Conservation (phyloP, 106 monocot genomes). For the Chionographis japonica region DNA sequence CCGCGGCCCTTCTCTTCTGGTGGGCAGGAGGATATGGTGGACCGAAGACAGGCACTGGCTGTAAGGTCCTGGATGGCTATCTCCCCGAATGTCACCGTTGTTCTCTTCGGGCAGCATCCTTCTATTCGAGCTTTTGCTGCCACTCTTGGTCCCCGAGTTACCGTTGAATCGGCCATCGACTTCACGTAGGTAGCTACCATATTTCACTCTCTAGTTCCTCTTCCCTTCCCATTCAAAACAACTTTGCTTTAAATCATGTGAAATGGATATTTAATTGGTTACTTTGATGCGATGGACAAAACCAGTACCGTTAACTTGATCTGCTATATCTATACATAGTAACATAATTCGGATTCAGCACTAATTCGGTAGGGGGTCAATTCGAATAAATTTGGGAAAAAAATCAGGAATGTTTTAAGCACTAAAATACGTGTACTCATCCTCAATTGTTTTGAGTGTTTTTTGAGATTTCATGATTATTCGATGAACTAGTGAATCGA, state of each 20-base stretch:
- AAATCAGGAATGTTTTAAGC: no score
- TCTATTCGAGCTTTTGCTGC: constrained; percentile 43
- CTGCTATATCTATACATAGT: no score
- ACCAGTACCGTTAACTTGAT: no score
- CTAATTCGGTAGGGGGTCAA: no score
- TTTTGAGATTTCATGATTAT: no score
- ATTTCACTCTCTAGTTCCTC: not conserved
- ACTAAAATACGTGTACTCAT: no score
- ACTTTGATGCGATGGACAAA: not conserved
- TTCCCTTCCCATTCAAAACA: not conserved
- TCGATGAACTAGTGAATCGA: no score
- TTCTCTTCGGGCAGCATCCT: constrained; percentile 61
- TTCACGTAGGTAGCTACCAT: constrained; percentile 52
- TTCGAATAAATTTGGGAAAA: no score
- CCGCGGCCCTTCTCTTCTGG: constrained; percentile 28
- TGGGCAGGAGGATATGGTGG: constrained; percentile 10
- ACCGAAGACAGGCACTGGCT: constrained; percentile 57
- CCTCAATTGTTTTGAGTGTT: no score
- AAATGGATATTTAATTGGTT: not conserved
- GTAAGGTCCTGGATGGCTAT: constrained; percentile 81
- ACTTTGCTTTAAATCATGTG: not conserved
- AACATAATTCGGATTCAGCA: no score
- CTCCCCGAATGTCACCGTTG: constrained; percentile 45
- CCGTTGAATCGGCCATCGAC: constrained; percentile 64
- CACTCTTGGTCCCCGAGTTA: constrained; percentile 53